phyloP scores from a whole-genome alignment of 208 protist species.

The Acanthamoeba triangularis region DNA sequence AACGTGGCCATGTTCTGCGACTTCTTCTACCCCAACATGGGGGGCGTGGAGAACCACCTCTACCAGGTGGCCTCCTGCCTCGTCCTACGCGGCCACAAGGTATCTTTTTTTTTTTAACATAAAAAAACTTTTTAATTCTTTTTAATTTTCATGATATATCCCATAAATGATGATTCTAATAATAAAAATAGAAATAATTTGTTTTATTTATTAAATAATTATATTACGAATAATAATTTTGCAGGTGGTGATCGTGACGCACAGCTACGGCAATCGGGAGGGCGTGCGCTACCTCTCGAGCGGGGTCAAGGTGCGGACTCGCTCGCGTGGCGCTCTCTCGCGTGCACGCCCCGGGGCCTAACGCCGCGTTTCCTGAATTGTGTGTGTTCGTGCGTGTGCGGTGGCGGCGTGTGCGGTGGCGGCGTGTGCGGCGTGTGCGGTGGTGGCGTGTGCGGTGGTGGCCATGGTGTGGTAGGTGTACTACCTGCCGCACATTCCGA shows the following conservation, averaged over 20 bases:
- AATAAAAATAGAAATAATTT: too few species aligned
- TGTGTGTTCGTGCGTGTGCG: background rate
- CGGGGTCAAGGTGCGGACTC: conserved; percentile 94
- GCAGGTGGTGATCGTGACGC: conserved; percentile 97
- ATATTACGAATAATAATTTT: too few species aligned
- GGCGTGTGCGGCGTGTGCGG: background rate
- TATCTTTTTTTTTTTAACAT: conserved; percentile 69
- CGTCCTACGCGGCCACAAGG: conserved; percentile 97
- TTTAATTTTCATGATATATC: too few species aligned
- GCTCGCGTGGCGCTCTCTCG: background rate
- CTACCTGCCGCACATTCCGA: conserved; percentile 96
- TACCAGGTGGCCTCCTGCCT: conserved; percentile 98
- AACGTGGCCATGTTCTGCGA: conserved; percentile 95
- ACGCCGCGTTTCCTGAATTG: background rate
- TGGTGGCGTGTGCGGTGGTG: background rate
- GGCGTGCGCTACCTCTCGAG: conserved; percentile 98
- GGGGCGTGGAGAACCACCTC: conserved; percentile 99
- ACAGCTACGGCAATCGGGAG: conserved; percentile 95
- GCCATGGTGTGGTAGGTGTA: conserved; percentile 92
- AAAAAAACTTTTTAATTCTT: background rate
- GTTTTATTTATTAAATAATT: too few species aligned
- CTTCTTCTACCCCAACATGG: conserved; percentile 99
- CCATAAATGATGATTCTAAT: too few species aligned
- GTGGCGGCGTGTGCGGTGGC: background rate
- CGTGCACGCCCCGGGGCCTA: background rate